phyloP scores from a whole-genome alignment of 805 yeast species.

The Cephaloascus albidus region DNA sequence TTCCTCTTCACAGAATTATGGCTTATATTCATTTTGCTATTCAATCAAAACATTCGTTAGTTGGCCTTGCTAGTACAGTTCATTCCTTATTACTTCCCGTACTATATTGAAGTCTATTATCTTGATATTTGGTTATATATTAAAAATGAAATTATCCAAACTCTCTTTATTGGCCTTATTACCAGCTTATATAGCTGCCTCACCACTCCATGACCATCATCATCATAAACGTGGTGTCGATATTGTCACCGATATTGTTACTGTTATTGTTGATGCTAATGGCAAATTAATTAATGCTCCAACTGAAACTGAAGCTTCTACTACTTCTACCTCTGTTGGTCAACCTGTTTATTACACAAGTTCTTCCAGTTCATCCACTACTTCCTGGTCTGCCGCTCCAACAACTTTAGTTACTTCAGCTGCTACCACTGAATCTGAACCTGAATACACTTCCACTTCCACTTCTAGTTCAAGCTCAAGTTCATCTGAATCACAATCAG shows the following conservation, averaged over 20 bases:
- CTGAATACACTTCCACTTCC: slow-evolving; percentile 3
- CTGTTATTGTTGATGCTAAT: slow-evolving; percentile 23
- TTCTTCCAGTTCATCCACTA: slow-evolving; percentile 4
- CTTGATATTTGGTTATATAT: neutral
- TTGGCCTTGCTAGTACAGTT: neutral
- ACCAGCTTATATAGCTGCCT: slow-evolving; percentile 7
- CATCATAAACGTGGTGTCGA: slow-evolving; percentile 31
- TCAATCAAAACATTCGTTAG: neutral
- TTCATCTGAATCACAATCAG: slow-evolving; percentile 4
- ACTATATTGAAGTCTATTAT: neutral
- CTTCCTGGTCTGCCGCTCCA: slow-evolving; percentile 4
- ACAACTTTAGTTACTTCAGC: slow-evolving; percentile 1
- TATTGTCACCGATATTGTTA: slow-evolving; percentile 35
- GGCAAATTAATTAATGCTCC: slow-evolving; percentile 9
- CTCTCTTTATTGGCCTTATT: slow-evolving; percentile 3
- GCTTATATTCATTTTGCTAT: no score
- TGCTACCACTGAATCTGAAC: slow-evolving; percentile 4
- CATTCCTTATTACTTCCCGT: neutral
- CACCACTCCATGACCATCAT: slow-evolving; percentile 33
- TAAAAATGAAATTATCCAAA: slow-evolving; percentile 3
- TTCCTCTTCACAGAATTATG: no score
- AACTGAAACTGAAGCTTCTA: slow-evolving; percentile 4
- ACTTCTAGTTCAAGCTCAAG: neutral
- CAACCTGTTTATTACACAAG: slow-evolving; percentile 5
- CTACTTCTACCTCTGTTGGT: slow-evolving; percentile 3